Conservation (phyloP, 129 eudicot genomes). For the Solidago caesia region DNA sequence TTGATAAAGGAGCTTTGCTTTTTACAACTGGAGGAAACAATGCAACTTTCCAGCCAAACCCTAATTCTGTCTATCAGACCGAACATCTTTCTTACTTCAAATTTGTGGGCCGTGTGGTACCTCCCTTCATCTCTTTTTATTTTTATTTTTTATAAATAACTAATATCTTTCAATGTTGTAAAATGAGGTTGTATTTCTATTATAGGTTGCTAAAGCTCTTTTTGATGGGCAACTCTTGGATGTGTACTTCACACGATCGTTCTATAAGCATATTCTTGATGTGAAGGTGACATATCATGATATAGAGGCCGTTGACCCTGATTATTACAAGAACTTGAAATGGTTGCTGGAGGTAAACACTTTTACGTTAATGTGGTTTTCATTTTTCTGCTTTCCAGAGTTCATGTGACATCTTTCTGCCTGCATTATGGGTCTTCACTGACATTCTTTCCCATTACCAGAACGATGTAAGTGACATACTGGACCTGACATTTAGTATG, state of each 20-base stretch:
- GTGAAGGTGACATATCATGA: constrained; percentile 99
- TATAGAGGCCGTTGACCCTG: constrained; percentile 99
- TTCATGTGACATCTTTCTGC: neutral
- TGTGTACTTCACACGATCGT: constrained; percentile 94
- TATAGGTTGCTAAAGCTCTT: constrained; percentile 93
- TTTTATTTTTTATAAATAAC: neutral
- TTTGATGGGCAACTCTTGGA: constrained; percentile 94
- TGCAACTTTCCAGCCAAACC: constrained; percentile 96
- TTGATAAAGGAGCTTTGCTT: constrained; percentile 97
- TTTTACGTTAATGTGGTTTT: neutral
- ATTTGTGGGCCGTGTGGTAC: constrained; percentile 99
- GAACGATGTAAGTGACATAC: constrained; percentile 94
- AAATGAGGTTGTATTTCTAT: constrained; percentile 4
- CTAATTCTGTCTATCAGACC: constrained; percentile 96
- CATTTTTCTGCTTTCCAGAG: neutral
- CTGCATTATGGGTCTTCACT: neutral
- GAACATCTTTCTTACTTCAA: constrained; percentile 98
- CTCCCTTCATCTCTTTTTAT: neutral
- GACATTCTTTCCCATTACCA: constrained; percentile 31
- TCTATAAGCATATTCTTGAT: constrained; percentile 95
- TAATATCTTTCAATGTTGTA: neutral
- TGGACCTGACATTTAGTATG: constrained; percentile 97
- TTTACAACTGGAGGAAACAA: constrained; percentile 96
- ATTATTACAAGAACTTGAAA: constrained; percentile 91
- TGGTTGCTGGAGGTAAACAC: constrained; percentile 93